Base-by-base conservation (phyloP, 148 eudicot genomes). In the Polygonum maritimum region DNA sequence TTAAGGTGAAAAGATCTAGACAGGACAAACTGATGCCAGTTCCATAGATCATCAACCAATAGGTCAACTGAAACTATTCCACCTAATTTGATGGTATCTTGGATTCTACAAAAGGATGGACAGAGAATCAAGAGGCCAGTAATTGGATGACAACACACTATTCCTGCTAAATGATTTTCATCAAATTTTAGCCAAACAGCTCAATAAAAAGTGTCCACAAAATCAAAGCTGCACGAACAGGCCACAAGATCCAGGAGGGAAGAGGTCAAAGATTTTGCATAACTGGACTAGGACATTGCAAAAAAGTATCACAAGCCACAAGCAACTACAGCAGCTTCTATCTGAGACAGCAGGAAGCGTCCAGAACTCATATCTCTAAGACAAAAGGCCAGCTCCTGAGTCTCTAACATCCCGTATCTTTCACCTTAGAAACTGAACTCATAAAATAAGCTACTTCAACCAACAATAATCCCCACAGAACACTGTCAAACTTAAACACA, bases 281-380 rank as follows among this genome's bases (percentile, higher is more conserved):
- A 26, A 26, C 63, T 6, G 21, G 35, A 19, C 15, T 62, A 35
- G 31, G 69, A 3, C 22, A 62, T 38, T 12, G 5, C 38, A 22
- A 33, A 19, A 57, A 1, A 21, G 12, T 19, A 57, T 8, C 35
- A 5, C 26, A 54, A 51, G 60, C 60, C 18, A 52, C 65, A 63
- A 63, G 18, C 69, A 63, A 63, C 69, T 26, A 21, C 67, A 63
- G 38, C 71, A 67, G 19, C 71, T 67, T 36, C 71, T 22, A 38
- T 36, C 44, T 67, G 71, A 38, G 40, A 35, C 40, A 31, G 18
- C 40, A 33, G 12, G 69, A 67, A 67, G 10, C 19, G 16, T 36
- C 71, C 41, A 35, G 15, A 67, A 36, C n/a, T 38, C 71, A 35
- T 67, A 35, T 67, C 71, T 67, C 8, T 3, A 14, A 14, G 18